Evolutionary conservation across 1,284 basidiomycete genomes (phyloP).

Genomic region (Cutaneotrichosporon mucoides): DNA sequence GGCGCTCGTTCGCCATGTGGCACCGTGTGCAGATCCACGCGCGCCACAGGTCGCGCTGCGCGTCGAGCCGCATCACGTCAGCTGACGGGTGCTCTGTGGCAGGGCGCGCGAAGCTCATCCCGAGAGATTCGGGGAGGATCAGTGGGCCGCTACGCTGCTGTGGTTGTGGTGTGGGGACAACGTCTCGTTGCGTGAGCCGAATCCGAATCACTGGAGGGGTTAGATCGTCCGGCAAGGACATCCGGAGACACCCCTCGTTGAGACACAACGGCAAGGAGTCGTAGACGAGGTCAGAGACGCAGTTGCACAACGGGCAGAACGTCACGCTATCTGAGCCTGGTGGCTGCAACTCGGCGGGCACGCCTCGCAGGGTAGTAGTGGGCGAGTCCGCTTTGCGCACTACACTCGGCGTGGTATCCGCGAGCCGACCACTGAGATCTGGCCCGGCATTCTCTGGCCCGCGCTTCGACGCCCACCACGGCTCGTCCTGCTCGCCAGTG

Average conservation of each 20-base stretch:
- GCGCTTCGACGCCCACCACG: conserved; percentile 35
- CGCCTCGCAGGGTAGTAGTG: no score
- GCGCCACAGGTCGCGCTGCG: conserved; percentile 34
- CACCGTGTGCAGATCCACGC: conserved; percentile 41
- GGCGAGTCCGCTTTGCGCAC: not conserved
- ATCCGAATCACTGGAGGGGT: no score
- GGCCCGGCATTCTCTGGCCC: not conserved
- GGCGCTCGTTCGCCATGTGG: conserved; percentile 35
- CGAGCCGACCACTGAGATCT: not conserved
- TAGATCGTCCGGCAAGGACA: no score
- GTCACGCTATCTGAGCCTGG: no score
- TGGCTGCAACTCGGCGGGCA: no score
- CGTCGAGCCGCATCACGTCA: conserved; percentile 5
- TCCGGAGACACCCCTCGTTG: no score
- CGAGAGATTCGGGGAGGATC: not conserved
- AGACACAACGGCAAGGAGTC: no score
- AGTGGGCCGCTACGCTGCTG: not conserved
- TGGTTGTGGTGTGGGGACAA: no score
- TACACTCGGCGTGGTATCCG: not conserved
- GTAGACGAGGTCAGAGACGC: no score
- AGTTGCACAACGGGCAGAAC: no score
- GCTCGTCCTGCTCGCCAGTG: conserved; percentile 18
- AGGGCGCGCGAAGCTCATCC: not conserved
- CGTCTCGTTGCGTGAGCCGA: no score
- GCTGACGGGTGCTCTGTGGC: conserved; percentile 18